Percentiles rank a stretch among this genome's conserved stretches.
These are phyloP conservation scores for Cryptosporidium ubiquitum DNA, from an alignment of 169 alveolate genomes.

Conservation along the genomic window DNA sequence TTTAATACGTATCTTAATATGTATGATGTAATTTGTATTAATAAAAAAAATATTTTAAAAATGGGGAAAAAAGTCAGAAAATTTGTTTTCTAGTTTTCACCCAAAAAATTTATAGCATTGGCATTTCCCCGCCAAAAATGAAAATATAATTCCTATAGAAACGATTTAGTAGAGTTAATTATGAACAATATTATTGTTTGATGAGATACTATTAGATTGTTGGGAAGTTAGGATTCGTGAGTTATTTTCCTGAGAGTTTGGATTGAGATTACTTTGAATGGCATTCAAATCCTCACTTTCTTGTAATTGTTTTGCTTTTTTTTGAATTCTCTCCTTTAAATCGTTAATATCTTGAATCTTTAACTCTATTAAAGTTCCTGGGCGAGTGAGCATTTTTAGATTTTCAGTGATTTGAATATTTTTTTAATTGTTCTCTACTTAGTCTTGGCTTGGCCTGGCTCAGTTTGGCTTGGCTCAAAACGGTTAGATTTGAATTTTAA, in stretches of 20 bases:
- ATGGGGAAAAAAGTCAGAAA: not conserved
- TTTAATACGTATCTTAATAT: too few relatives aligned
- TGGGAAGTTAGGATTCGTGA: constrained; percentile 22
- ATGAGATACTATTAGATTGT: constrained; percentile 11
- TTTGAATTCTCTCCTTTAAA: constrained; percentile 44
- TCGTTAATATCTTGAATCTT: constrained; percentile 59
- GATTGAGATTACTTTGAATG: not conserved
- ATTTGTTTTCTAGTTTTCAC: not conserved
- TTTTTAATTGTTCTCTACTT: too few relatives aligned
- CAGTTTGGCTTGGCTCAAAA: too few relatives aligned
- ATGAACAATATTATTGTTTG: not conserved
- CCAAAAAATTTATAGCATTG: not conserved
- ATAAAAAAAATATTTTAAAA: too few relatives aligned
- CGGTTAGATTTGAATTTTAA: too few relatives aligned
- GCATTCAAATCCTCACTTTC: not conserved
- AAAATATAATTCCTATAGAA: not conserved
- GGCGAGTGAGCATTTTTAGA: constrained; percentile 62
- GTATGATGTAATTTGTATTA: too few relatives aligned
- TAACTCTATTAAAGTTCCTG: constrained; percentile 62
- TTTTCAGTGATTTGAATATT: not conserved
- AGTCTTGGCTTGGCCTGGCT: too few relatives aligned
- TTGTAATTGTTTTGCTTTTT: constrained; percentile 9
- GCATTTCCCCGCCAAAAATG: not conserved
- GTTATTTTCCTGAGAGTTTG: constrained; percentile 3
- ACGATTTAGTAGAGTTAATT: not conserved